These are phyloP conservation scores for Dendrobium nobile DNA, from an alignment of 106 monocot species.

Conservation along the genomic window DNA sequence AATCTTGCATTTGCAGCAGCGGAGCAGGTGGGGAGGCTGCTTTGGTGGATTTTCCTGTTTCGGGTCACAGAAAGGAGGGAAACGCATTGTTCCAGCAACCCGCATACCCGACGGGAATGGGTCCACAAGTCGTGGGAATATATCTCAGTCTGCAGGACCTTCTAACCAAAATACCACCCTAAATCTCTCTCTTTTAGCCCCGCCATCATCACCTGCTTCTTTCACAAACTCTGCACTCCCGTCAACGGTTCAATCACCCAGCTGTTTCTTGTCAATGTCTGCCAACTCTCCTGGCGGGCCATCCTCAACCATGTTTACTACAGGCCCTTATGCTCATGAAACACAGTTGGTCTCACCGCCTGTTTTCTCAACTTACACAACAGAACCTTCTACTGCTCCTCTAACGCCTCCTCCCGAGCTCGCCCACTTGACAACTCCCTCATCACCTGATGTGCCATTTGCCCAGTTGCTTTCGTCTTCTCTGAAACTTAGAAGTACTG, in stretches of 20 bases:
- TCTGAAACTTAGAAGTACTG: constrained; percentile 37
- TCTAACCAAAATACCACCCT: constrained; percentile 51
- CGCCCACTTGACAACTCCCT: constrained; percentile 88
- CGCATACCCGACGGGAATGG: constrained; percentile 72
- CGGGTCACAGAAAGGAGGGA: constrained; percentile 76
- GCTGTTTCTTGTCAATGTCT: constrained; percentile 75
- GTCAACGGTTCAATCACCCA: constrained; percentile 90
- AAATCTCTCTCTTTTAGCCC: constrained; percentile 84
- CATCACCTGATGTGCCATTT: constrained; percentile 95
- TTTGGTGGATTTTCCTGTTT: constrained; percentile 83
- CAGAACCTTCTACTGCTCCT: constrained; percentile 96
- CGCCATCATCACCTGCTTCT: constrained; percentile 95
- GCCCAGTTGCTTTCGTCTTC: constrained; percentile 85
- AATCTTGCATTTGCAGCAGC: constrained; percentile 26
- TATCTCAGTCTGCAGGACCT: constrained; percentile 32
- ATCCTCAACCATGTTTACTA: constrained; percentile 79
- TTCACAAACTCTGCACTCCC: constrained; percentile 91
- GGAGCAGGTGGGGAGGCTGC: constrained; percentile 74
- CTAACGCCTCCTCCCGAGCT: constrained; percentile 94
- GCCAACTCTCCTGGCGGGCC: constrained; percentile 71
- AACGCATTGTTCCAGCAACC: constrained; percentile 85
- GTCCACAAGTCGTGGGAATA: constrained; percentile 40
- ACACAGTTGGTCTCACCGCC: constrained; percentile 95
- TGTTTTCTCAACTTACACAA: constrained; percentile 97
- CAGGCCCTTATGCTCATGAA: constrained; percentile 96